phyloP scores from a whole-genome alignment of 352 stramenopile species.

The Thalassiosira oceanica region DNA sequence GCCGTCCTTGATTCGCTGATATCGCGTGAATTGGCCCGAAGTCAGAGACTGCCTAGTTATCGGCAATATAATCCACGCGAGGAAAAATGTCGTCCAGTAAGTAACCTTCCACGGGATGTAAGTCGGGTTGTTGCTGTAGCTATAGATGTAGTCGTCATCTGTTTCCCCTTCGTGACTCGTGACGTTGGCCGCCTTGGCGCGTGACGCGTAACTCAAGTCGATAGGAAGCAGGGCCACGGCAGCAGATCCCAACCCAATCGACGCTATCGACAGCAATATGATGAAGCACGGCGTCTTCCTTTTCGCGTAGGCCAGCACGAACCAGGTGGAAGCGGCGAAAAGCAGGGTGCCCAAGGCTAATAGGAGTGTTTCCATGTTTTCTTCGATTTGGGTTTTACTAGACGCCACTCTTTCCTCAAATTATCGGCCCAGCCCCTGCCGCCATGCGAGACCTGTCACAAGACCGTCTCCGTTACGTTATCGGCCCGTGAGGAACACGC shows the following conservation, averaged over 20 bases:
- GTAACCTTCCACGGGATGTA: slow-evolving; percentile 61
- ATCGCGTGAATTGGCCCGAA: too few species aligned
- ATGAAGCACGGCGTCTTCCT: slow-evolving; percentile 28
- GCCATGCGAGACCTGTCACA: too few species aligned
- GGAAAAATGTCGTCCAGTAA: slow-evolving; percentile 80
- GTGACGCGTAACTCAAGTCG: slow-evolving; percentile 46
- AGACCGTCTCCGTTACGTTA: too few species aligned
- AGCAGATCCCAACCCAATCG: slow-evolving; percentile 37
- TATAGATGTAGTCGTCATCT: too few species aligned
- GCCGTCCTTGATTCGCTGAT: too few species aligned
- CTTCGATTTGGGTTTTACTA: too few species aligned
- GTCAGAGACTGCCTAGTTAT: slow-evolving; percentile 50
- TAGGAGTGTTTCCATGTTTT: too few species aligned
- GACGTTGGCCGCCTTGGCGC: background rate
- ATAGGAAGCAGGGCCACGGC: slow-evolving; percentile 45
- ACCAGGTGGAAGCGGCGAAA: slow-evolving; percentile 24
- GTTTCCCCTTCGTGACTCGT: background rate
- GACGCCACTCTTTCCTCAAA: too few species aligned
- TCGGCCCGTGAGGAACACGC: too few species aligned
- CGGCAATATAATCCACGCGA: slow-evolving; percentile 73
- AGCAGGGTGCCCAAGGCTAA: slow-evolving; percentile 26
- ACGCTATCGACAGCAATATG: slow-evolving; percentile 27
- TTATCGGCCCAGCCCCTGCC: too few species aligned
- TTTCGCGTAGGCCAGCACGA: slow-evolving; percentile 46
- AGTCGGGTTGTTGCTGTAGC: slow-evolving; percentile 42